Evolutionary conservation across 1,284 basidiomycete species (phyloP), one percentile per base, ranked within the genome.

Genomic region (Gomphus sp.): DNA sequence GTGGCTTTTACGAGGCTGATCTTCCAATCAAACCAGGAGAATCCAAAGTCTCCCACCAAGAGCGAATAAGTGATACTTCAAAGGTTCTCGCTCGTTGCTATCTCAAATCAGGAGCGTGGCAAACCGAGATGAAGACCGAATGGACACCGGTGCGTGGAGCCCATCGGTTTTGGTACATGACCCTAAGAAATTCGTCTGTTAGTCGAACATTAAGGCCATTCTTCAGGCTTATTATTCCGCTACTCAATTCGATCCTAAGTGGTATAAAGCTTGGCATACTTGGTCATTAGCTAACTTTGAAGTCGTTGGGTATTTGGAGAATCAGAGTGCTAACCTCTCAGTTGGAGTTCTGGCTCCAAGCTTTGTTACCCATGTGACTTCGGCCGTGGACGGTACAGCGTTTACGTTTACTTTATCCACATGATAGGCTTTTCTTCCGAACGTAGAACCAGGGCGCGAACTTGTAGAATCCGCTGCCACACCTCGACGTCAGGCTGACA

Each of bases 231-330:
- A 97, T 73, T 79, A 84, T 57, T 78, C 89, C 41, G 92, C 97
- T 0, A 98, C 96, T 2, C 89, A 93, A 68, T 92, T 93, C 63
- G 97, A 99, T 70, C 83, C 89, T 6, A 80, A 80, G 45, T 99
- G 96, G 96, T 98, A 98, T 74, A 98, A 98, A 72, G 97, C 96
- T 16, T 98, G 96, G 96, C 96, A 99, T 70, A 95, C 94, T 0
- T 99, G 95, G 94, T 96, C 97, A 6, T 75, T 99, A 60, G 90
- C 94, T 11, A 98, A 98, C 71, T 97, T 97, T 64, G 93, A 98
- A 64, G 92, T 98, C 62, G 89, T 99, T 60, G 80, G 81, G n/a
- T 82, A 87, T 66, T 74, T 93, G 62, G 92, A 96, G 69, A 79
- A 74, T 55, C 82, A 87, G 65, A 74, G 73, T 44, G 81, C 86